Conservation (phyloP, 2,329 filamentous ascomycete genomes). For the Xylogone sp. region DNA sequence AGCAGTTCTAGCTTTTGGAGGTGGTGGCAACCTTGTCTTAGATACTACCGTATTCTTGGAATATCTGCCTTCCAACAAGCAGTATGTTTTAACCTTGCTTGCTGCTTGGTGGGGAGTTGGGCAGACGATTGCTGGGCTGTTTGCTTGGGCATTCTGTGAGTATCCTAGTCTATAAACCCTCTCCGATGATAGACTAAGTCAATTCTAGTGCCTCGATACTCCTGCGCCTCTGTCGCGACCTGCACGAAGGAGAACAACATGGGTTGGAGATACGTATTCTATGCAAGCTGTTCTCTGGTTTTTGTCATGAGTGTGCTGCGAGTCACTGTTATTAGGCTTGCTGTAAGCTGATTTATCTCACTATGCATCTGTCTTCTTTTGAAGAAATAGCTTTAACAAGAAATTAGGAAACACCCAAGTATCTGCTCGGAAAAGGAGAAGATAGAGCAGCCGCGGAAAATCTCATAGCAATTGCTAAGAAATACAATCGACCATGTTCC, state of each 20-base stretch:
- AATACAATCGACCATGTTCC: conserved; percentile 46
- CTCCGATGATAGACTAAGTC: no score
- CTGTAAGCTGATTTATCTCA: no score
- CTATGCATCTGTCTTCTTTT: no score
- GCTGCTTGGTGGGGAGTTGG: conserved; percentile 47
- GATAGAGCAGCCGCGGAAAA: conserved; percentile 46
- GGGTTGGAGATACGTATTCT: conserved; percentile 54
- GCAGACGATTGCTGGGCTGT: conserved; percentile 37
- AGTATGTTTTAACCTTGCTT: conserved; percentile 61
- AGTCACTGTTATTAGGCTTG: conserved; percentile 45
- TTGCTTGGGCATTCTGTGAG: conserved; percentile 24
- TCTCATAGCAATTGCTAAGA: conserved; percentile 43
- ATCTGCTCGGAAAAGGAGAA: conserved; percentile 45
- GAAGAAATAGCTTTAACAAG: no score
- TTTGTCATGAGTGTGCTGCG: conserved; percentile 46
- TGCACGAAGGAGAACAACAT: conserved; percentile 48
- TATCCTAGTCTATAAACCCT: no score
- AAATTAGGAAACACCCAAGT: conserved; percentile 54
- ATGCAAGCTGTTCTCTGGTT: conserved; percentile 45
- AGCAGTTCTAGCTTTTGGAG: conserved; percentile 57
- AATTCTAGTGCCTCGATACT: no score
- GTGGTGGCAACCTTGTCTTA: conserved; percentile 54
- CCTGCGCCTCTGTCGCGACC: conserved; percentile 7
- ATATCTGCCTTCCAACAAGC: conserved; percentile 50
- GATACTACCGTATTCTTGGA: conserved; percentile 47